Evolutionary conservation across 2,329 filamentous ascomycete genomes (phyloP).

Genomic region (Neofusicoccum kwambonambiense): DNA sequence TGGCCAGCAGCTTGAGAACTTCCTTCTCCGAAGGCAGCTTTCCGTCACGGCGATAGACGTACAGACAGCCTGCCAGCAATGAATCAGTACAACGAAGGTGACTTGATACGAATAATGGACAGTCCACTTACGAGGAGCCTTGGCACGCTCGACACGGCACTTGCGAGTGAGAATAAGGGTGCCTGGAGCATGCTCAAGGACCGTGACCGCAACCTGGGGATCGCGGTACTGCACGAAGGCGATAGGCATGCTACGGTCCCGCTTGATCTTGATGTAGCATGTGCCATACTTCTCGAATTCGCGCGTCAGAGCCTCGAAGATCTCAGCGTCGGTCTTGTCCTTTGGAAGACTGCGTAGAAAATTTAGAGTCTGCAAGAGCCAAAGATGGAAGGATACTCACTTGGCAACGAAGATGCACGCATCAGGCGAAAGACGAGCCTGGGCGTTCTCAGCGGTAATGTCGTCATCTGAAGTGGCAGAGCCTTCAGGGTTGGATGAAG

Average conservation of each 20-base stretch:
- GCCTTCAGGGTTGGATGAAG: no score
- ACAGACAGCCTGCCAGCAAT: neutral
- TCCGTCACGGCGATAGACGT: constrained; percentile 15
- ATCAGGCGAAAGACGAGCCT: neutral
- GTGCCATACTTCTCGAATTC: neutral
- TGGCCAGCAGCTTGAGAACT: neutral
- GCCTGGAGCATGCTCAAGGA: neutral
- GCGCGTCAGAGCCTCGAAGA: neutral
- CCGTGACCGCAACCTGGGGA: neutral
- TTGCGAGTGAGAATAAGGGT: neutral
- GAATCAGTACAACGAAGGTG: neutral
- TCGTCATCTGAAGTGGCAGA: neutral
- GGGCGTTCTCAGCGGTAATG: constrained; percentile 9
- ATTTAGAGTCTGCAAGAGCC: neutral
- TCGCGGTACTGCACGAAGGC: constrained; percentile 13
- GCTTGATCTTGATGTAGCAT: constrained; percentile 16
- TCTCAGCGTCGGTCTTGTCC: neutral
- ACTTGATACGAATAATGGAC: neutral
- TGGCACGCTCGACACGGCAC: constrained; percentile 9
- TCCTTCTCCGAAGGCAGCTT: neutral
- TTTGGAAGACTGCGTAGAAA: constrained; percentile 1
- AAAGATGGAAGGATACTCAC: neutral
- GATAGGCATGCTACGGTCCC: constrained; percentile 3
- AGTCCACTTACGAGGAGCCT: constrained; percentile 12
- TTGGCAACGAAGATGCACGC: constrained; percentile 17